Evolutionary conservation across 2,329 filamentous ascomycete species (phyloP), one percentile per base, ranked within the genome.

Genomic region (Thelonectria rubi): DNA sequence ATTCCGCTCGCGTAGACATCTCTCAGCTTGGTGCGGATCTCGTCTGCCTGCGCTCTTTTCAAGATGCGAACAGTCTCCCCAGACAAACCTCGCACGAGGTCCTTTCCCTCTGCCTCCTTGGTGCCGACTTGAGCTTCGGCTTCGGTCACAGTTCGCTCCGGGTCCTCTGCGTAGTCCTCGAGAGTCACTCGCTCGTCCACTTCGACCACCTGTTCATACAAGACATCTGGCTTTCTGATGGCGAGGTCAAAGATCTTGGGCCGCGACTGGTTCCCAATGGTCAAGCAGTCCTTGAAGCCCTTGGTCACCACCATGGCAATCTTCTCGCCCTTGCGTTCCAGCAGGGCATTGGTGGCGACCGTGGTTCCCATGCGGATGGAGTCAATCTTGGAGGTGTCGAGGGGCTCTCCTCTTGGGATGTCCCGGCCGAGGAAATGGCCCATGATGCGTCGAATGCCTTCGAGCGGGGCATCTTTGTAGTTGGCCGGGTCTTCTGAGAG

Each of bases 281-380:
- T 85, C 21, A 97, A 81, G 69, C 92, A 96, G 75, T 97, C 93
- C 68, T 88, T 89, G 81, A 97, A 97, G 0, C 94, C 94, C 67
- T 88, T 89, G 1, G 92, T 97, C 11, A 96, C 92, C 1, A 97
- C 87, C 77, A 97, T 85, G 14, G 92, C 93, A 73, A 95, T 94
- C 69, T 87, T 88, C 79, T 97, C 93, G 49, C 94, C 94, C 77
- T 97, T 97, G 60, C 94, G 84, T 77, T 97, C 94, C 2, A 97
- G 83, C 58, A 97, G 79, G 0, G 94, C 94, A 76, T 97, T 97
- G 1, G 94, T 97, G 10, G 94, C 94, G 12, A 97, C 93, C 0
- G 94, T 97, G 1, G 94, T 97, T 46, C 94, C 94, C 94, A 97
- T 97, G 49, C 94, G 90, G 74, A 97, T 97, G 57, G 91, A 93